Conservation (phyloP, 2,329 filamentous ascomycete genomes). For the Acephala macrosclerotiorum region DNA sequence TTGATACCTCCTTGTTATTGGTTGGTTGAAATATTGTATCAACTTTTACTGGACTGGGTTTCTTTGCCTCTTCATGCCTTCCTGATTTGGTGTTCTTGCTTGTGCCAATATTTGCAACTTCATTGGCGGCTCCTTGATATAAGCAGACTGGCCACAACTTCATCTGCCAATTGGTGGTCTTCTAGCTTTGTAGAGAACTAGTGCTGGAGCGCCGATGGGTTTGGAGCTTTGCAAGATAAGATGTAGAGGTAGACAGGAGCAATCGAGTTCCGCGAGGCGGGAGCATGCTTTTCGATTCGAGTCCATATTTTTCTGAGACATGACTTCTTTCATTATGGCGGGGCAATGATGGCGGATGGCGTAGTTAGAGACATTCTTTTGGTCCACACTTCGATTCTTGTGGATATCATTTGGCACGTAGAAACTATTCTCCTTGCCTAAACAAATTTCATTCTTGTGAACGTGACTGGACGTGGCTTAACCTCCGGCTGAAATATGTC, state of each 20-base stretch:
- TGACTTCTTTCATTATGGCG: background rate
- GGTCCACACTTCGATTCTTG: background rate
- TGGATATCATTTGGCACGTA: constrained; percentile 7
- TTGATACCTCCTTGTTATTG: no score
- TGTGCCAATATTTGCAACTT: background rate
- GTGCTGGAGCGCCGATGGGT: background rate
- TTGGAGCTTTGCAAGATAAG: no score
- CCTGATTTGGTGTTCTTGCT: background rate
- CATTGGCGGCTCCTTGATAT: background rate
- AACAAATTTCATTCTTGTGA: constrained; percentile 8
- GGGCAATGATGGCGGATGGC: background rate
- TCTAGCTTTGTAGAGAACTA: background rate
- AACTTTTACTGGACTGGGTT: background rate
- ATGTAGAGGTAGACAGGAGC: no score
- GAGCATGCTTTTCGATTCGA: background rate
- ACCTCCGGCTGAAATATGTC: background rate
- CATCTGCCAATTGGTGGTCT: background rate
- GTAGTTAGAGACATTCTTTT: constrained; percentile 5
- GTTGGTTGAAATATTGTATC: no score
- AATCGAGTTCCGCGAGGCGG: background rate
- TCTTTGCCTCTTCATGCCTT: background rate
- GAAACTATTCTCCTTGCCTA: constrained; percentile 9
- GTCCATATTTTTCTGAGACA: background rate
- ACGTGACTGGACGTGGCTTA: background rate
- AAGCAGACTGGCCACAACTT: background rate